Conservation (phyloP, 139 green algal genomes). For the Diplosphaera chodatii region DNA sequence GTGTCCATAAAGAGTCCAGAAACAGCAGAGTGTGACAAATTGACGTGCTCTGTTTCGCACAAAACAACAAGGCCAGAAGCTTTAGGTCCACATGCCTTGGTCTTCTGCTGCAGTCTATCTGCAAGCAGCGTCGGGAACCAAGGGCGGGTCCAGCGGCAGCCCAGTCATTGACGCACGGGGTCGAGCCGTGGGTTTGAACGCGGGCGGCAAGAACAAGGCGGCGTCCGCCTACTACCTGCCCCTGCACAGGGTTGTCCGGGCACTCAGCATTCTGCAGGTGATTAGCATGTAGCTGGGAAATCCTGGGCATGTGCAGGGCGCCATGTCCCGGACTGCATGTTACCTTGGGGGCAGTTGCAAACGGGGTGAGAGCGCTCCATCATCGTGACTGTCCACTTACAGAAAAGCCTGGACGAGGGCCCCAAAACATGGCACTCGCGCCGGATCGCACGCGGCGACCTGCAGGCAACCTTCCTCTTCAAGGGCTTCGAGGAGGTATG, state of each 20-base stretch:
- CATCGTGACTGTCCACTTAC: neutral
- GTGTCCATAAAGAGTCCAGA: too few species aligned
- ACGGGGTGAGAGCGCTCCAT: too few species aligned
- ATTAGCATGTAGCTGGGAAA: too few species aligned
- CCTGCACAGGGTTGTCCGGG: constrained; percentile 71
- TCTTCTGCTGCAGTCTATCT: constrained; percentile 46
- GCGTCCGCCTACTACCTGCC: constrained; percentile 87
- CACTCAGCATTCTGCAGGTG: constrained; percentile 63
- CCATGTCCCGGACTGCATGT: too few species aligned
- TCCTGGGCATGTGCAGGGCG: too few species aligned
- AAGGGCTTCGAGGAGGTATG: constrained; percentile 85
- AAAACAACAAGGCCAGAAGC: too few species aligned
- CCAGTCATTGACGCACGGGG: constrained; percentile 79
- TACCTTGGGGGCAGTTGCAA: too few species aligned
- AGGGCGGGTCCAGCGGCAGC: constrained; percentile 63
- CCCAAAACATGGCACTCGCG: neutral
- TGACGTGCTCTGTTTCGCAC: too few species aligned
- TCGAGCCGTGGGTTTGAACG: constrained; percentile 81
- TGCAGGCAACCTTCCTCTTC: constrained; percentile 81
- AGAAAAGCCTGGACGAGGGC: neutral
- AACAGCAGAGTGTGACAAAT: too few species aligned
- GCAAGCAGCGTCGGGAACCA: constrained; percentile 77
- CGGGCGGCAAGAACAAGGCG: constrained; percentile 80
- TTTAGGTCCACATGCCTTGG: too few species aligned
- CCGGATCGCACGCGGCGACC: constrained; percentile 55